These are phyloP conservation scores for Ganoderma resinaceum DNA, from an alignment of 1,284 basidiomycete species.

Conservation along the genomic window DNA sequence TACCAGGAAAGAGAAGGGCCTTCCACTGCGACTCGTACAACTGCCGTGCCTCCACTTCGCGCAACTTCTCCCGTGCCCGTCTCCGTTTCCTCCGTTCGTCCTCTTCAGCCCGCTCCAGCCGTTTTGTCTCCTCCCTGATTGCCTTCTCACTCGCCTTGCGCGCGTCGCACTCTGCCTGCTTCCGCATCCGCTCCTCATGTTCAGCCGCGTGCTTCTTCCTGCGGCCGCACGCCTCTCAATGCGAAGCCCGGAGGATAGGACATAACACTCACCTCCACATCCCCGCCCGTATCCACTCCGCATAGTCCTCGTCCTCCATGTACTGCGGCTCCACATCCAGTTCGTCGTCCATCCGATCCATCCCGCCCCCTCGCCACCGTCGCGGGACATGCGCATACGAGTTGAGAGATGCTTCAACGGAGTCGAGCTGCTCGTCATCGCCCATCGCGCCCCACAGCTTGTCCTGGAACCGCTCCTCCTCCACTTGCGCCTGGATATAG, in stretches of 20 bases:
- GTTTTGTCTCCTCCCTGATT: slow-evolving; percentile 56
- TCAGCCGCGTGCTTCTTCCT: slow-evolving; percentile 74
- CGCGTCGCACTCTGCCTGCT: slow-evolving; percentile 56
- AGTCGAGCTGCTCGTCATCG: slow-evolving; percentile 72
- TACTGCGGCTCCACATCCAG: slow-evolving; percentile 56
- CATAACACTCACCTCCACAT: slow-evolving; percentile 76
- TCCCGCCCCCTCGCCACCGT: slow-evolving; percentile 53
- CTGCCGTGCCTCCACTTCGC: slow-evolving; percentile 52
- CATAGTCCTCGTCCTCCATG: slow-evolving; percentile 86
- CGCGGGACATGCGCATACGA: slow-evolving; percentile 71
- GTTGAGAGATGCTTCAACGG: slow-evolving; percentile 67
- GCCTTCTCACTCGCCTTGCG: slow-evolving; percentile 62
- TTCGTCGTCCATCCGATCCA: slow-evolving; percentile 57
- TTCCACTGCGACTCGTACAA: slow-evolving; percentile 70
- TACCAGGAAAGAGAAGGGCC: slow-evolving; percentile 46
- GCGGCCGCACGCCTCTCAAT: slow-evolving; percentile 2
- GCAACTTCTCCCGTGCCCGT: slow-evolving; percentile 51
- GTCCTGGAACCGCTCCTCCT: slow-evolving; percentile 70
- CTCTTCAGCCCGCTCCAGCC: slow-evolving; percentile 58
- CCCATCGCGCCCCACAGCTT: slow-evolving; percentile 74
- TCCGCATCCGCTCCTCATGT: slow-evolving; percentile 65
- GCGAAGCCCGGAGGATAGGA: neutral
- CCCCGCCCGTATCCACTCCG: slow-evolving; percentile 78
- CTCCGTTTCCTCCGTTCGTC: slow-evolving; percentile 55
- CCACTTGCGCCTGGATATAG: slow-evolving; percentile 57